These are phyloP conservation scores for Alternaria triticina DNA, from an alignment of 2,329 filamentous ascomycete species.

Conservation along the genomic window DNA sequence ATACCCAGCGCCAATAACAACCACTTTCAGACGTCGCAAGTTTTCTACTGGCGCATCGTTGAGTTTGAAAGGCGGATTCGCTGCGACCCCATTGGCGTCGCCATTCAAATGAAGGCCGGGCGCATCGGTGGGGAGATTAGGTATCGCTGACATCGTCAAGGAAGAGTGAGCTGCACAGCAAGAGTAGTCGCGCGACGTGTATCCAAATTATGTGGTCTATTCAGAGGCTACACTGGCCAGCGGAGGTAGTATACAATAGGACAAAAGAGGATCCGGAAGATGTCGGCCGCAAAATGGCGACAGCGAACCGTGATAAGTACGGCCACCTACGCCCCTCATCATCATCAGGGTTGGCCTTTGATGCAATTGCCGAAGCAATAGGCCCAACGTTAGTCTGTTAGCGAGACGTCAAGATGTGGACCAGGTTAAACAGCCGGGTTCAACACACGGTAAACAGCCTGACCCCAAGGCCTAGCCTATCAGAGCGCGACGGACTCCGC, in stretches of 20 bases:
- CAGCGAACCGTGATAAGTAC: conserved; percentile 4
- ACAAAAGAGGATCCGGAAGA: conserved; percentile 5
- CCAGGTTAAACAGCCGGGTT: neutral
- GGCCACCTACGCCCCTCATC: neutral
- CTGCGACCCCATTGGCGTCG: conserved; percentile 7
- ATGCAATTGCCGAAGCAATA: conserved; percentile 23
- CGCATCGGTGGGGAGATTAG: conserved; percentile 33
- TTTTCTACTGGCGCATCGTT: conserved; percentile 52
- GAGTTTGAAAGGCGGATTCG: conserved; percentile 33
- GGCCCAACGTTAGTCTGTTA: neutral
- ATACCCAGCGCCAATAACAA: conserved; percentile 54
- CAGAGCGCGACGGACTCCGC: conserved; percentile 22
- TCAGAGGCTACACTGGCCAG: conserved; percentile 7
- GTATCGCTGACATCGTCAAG: conserved; percentile 38
- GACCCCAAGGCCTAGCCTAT: conserved; percentile 14
- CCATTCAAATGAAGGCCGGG: conserved; percentile 12
- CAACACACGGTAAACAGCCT: conserved; percentile 9
- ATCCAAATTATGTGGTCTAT: conserved; percentile 14
- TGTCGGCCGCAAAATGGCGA: neutral
- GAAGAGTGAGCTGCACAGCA: neutral
- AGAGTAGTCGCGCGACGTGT: neutral
- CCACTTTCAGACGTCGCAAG: conserved; percentile 50
- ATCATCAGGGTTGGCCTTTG: neutral
- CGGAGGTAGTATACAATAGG: conserved; percentile 17
- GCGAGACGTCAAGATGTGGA: conserved; percentile 3